These are phyloP conservation scores for Rhodotorula mucilaginosa DNA, from an alignment of 1,284 basidiomycete species.

Conservation along the genomic window DNA sequence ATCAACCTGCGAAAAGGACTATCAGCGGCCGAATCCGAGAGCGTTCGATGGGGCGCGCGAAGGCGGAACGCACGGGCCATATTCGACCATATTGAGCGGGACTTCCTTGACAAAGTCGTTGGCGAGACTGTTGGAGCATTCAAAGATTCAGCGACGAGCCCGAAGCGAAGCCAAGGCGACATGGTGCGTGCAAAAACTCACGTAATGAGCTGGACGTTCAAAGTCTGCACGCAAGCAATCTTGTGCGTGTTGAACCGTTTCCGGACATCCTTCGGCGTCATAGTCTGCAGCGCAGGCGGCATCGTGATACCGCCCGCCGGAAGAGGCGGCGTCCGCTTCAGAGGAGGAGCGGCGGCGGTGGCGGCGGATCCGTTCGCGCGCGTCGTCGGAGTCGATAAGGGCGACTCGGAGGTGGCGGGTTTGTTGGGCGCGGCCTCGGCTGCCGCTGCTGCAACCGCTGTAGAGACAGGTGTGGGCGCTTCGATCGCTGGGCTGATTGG, in stretches of 20 bases:
- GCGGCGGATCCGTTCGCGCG: not conserved
- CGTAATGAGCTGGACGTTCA: conserved; percentile 37
- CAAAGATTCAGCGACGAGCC: not conserved
- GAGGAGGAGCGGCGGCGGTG: not conserved
- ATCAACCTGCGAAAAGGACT: conserved; percentile 15
- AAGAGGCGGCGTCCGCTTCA: conserved; percentile 10
- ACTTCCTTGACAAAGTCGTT: conserved; percentile 23
- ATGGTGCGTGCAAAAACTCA: not conserved
- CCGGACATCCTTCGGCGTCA: conserved; percentile 35
- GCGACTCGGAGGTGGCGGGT: not conserved
- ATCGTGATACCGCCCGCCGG: conserved; percentile 1
- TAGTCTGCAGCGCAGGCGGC: conserved; percentile 19
- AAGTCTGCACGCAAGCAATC: conserved; percentile 26
- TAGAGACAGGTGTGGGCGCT: not conserved
- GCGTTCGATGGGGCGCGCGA: no score
- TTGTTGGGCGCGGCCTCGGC: not conserved
- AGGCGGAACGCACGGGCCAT: conserved; percentile 9
- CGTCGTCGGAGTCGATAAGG: not conserved
- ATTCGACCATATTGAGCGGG: conserved; percentile 23
- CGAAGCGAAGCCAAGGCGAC: not conserved
- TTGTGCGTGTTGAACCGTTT: conserved; percentile 32
- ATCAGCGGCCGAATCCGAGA: not conserved
- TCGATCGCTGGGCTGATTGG: not conserved
- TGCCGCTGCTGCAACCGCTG: not conserved
- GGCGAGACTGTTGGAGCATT: conserved; percentile 13